Percentiles rank a stretch among this genome's conserved stretches.
Conservation (phyloP, 140 eudicot genomes). For the Erigeron philadelphicus region DNA sequence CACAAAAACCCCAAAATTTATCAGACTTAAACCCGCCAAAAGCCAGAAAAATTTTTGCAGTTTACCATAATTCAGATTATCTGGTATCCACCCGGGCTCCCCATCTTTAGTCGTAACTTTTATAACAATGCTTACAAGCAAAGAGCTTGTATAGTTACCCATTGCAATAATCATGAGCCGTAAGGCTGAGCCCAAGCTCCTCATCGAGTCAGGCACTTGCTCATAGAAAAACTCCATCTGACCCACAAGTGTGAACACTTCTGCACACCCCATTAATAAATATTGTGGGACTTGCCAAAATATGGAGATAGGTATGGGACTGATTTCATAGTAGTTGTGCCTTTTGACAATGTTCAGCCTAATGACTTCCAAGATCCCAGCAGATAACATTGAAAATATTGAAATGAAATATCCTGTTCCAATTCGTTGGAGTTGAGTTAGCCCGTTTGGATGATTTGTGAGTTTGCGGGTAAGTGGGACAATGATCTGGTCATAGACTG, state of each 20-base stretch:
- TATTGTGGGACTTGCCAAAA: conserved; percentile 27
- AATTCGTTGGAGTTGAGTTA: conserved; percentile 25
- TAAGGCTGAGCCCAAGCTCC: conserved; percentile 20
- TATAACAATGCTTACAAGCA: conserved; percentile 14
- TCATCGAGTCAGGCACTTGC: conserved; percentile 24
- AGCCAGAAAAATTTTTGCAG: conserved; percentile 21
- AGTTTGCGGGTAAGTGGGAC: conserved; percentile 17
- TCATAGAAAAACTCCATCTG: conserved; percentile 26
- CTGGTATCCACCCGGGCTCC: conserved; percentile 23
- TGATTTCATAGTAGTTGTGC: conserved; percentile 20
- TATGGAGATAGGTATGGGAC: conserved; percentile 14
- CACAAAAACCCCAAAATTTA: conserved; percentile 2
- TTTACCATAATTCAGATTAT: conserved; percentile 23
- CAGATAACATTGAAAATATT: conserved; percentile 17
- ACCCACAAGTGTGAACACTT: conserved; percentile 22
- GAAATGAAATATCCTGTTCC: conserved; percentile 25
- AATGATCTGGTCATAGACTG: conserved; percentile 18
- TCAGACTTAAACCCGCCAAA: conserved; percentile 7
- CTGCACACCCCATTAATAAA: conserved; percentile 21
- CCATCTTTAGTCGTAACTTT: conserved; percentile 14
- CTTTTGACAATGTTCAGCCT: conserved; percentile 20
- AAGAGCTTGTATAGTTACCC: conserved; percentile 22
- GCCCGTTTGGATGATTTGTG: conserved; percentile 20
- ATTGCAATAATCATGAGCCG: neutral
- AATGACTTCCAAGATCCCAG: conserved; percentile 19